Evolutionary conservation across 176 grass and related monocot species (phyloP).

Genomic region (Zoysia pacifica): DNA sequence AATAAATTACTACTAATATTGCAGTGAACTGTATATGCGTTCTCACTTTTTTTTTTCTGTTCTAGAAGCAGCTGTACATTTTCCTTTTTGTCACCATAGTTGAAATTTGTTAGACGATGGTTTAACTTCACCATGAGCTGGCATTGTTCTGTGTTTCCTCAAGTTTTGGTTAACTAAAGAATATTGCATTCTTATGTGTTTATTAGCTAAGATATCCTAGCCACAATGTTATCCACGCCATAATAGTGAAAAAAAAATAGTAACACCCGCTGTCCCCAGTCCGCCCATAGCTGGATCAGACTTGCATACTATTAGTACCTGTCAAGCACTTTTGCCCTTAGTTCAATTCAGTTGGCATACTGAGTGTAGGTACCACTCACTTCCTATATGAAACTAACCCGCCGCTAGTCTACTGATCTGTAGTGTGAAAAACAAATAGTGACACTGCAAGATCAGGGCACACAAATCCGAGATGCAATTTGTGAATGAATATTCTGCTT

Average conservation of each 20-base stretch:
- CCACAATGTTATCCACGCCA: not conserved
- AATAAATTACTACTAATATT: not conserved
- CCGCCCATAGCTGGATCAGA: not conserved
- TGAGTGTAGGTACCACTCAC: conserved; percentile 7
- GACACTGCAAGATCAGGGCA: not conserved
- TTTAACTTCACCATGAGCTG: not conserved
- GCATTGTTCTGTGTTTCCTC: not conserved
- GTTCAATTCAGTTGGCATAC: not conserved
- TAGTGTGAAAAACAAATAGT: not conserved
- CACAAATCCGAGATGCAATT: not conserved
- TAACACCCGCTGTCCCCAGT: not conserved
- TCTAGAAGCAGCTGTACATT: not conserved
- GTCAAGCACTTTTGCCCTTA: not conserved
- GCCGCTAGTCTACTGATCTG: not conserved
- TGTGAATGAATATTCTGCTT: not conserved
- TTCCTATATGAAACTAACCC: not conserved
- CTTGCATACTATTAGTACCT: not conserved
- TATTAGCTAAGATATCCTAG: not conserved
- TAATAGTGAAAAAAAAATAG: conserved; percentile 6
- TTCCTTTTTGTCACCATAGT: not conserved
- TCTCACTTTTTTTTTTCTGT: not conserved
- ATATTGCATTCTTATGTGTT: not conserved
- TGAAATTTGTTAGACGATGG: not conserved
- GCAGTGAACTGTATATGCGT: not conserved
- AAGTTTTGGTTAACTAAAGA: not conserved